Conservation (phyloP, 208 protist species). For the Crithidia thermophila region DNA sequence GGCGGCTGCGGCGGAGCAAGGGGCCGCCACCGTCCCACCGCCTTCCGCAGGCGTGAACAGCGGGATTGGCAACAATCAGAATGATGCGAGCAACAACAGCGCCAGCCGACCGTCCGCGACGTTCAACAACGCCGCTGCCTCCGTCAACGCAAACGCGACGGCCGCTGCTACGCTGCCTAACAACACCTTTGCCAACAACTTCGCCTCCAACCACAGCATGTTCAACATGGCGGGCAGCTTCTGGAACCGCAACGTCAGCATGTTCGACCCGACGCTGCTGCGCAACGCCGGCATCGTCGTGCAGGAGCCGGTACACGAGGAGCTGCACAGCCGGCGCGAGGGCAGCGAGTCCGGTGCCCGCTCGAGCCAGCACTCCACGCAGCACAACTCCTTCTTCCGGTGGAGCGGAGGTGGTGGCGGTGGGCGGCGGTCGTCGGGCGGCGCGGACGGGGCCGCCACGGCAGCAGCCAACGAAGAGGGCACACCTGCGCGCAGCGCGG, state of each 20-base stretch:
- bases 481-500: too few relatives aligned
- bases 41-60: neutral
- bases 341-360: constrained; percentile 3
- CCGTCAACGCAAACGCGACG: neutral
- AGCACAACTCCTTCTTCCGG: constrained; percentile 3
- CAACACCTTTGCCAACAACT: constrained; percentile 11
- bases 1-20: constrained; percentile 1
- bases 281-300: constrained; percentile 30
- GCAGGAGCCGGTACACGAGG: constrained; percentile 32
- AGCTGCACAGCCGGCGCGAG: constrained; percentile 1
- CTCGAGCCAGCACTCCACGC: constrained; percentile 9
- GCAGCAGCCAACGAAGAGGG: neutral
- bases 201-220: constrained; percentile 27
- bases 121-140: neutral
- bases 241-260: constrained; percentile 18
- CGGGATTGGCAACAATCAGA: neutral
- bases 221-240: constrained; percentile 19
- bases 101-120: neutral
- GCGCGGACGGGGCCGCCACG: neutral
- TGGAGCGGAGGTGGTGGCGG: neutral
- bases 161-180: neutral
- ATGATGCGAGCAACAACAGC: neutral
- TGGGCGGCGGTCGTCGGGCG: neutral
- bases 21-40: neutral
- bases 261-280: constrained; percentile 21